phyloP scores from a whole-genome alignment of 768 basidiomycete genomes.

The Trametes cinnabarina region DNA sequence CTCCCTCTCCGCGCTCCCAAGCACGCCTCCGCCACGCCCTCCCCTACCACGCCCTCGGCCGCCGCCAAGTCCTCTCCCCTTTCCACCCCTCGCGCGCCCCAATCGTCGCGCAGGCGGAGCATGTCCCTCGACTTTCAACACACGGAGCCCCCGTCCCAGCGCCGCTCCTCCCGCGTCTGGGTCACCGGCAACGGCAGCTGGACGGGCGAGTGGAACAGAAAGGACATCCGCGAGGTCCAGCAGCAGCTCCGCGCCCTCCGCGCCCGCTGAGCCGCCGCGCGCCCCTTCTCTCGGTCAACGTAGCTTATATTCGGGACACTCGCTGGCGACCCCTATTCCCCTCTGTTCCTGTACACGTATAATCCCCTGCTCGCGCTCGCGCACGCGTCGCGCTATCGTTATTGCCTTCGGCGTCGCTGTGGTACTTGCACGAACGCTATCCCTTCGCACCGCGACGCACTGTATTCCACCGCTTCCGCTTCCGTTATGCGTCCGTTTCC shows the following conservation, averaged over 20 bases:
- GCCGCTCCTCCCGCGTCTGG: conserved; percentile 23
- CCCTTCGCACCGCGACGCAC: no score
- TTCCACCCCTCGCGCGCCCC: no score
- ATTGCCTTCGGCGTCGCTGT: no score
- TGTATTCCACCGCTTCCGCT: no score
- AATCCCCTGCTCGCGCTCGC: no score
- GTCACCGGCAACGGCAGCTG: conserved; percentile 27
- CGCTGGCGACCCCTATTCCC: neutral
- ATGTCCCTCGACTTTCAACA: conserved; percentile 20
- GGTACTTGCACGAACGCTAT: no score
- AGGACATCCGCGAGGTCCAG: conserved; percentile 39
- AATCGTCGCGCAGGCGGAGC: conserved; percentile 11
- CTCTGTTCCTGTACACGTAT: no score
- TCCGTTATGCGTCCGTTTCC: no score
- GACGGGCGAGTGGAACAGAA: conserved; percentile 43
- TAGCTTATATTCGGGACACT: neutral
- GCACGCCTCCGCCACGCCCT: neutral
- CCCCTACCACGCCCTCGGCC: neutral
- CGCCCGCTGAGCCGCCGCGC: neutral
- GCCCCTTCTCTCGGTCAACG: neutral
- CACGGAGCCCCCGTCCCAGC: neutral
- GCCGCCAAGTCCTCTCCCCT: neutral
- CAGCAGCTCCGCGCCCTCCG: conserved; percentile 34
- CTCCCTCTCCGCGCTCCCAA: conserved; percentile 25
- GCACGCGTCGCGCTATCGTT: no score